These are phyloP conservation scores for Aspergillus homomorphus DNA, from an alignment of 495 filamentous ascomycete genomes.

Conservation along the genomic window DNA sequence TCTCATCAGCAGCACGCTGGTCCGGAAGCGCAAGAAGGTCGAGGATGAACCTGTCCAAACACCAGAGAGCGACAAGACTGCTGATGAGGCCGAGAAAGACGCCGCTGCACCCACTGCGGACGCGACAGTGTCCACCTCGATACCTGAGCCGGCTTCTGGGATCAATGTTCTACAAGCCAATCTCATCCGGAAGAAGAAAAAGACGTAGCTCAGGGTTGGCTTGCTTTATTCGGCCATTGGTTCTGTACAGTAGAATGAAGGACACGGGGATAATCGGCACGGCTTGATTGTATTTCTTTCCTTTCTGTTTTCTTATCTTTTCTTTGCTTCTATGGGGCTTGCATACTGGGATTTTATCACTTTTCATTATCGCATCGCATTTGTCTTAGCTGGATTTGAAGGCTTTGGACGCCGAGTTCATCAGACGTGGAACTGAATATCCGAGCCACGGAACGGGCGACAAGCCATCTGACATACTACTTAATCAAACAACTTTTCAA, in stretches of 20 bases:
- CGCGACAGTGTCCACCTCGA: constrained; percentile 21
- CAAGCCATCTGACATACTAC: not conserved
- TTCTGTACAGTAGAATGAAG: not conserved
- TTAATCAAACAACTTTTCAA: not conserved
- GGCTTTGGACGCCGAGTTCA: not conserved
- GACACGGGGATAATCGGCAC: not conserved
- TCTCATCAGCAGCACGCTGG: constrained; percentile 40
- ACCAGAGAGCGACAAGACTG: constrained; percentile 13
- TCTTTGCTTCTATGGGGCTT: not conserved
- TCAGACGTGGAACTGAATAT: not conserved
- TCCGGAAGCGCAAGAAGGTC: constrained; percentile 54
- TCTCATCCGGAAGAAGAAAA: constrained; percentile 66
- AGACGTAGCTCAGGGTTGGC: constrained; percentile 27
- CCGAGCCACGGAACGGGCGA: not conserved
- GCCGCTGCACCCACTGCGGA: constrained; percentile 1
- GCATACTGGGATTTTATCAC: not conserved
- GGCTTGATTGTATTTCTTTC: not conserved
- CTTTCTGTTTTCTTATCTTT: not conserved
- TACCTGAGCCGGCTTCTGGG: constrained; percentile 24
- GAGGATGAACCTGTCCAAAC: constrained; percentile 28
- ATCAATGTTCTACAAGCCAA: constrained; percentile 58
- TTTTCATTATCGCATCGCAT: not conserved
- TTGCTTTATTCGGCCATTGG: not conserved
- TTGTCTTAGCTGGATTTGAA: not conserved
- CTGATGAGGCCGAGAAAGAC: constrained; percentile 7